Conservation (phyloP, 2,329 filamentous ascomycete genomes). For the Fusarium dimerum region DNA sequence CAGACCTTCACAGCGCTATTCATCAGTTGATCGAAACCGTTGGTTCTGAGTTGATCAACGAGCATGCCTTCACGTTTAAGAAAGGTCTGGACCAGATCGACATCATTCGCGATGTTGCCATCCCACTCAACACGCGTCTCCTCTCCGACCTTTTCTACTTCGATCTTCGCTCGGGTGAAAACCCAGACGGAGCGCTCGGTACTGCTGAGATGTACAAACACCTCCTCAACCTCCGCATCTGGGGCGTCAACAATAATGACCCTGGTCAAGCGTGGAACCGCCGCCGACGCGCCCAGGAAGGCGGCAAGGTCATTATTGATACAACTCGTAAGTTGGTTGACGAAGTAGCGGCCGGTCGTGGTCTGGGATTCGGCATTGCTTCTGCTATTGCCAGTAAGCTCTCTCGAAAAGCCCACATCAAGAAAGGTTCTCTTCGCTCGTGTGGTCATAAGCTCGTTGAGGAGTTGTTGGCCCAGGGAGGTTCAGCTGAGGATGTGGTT, state of each 20-base stretch:
- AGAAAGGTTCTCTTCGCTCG: slow-evolving; percentile 39
- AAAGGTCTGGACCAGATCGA: slow-evolving; percentile 43
- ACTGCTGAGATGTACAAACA: slow-evolving; percentile 43
- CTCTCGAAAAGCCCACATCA: slow-evolving; percentile 31
- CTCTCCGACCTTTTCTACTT: slow-evolving; percentile 59
- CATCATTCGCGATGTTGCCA: slow-evolving; percentile 55
- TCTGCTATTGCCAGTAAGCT: slow-evolving; percentile 31
- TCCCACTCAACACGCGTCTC: slow-evolving; percentile 57
- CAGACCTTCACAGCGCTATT: slow-evolving; percentile 33
- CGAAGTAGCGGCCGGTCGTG: slow-evolving; percentile 35
- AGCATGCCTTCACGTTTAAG: slow-evolving; percentile 39
- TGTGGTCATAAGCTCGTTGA: slow-evolving; percentile 42
- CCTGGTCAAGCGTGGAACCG: slow-evolving; percentile 48
- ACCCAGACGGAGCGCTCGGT: slow-evolving; percentile 49
- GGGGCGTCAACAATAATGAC: slow-evolving; percentile 49
- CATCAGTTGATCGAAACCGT: slow-evolving; percentile 35
- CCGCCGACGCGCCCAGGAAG: slow-evolving; percentile 43
- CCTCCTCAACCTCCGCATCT: slow-evolving; percentile 46
- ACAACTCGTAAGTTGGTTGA: slow-evolving; percentile 43
- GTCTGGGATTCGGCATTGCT: slow-evolving; percentile 33
- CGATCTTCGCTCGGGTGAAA: slow-evolving; percentile 56
- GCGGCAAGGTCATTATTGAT: slow-evolving; percentile 37
- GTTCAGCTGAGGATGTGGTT: slow-evolving; percentile 34
- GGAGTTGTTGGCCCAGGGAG: slow-evolving; percentile 37
- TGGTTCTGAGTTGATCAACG: slow-evolving; percentile 42